These are phyloP conservation scores for Leptodermis oblonga DNA, from an alignment of 257 asterid genomes.

Conservation along the genomic window DNA sequence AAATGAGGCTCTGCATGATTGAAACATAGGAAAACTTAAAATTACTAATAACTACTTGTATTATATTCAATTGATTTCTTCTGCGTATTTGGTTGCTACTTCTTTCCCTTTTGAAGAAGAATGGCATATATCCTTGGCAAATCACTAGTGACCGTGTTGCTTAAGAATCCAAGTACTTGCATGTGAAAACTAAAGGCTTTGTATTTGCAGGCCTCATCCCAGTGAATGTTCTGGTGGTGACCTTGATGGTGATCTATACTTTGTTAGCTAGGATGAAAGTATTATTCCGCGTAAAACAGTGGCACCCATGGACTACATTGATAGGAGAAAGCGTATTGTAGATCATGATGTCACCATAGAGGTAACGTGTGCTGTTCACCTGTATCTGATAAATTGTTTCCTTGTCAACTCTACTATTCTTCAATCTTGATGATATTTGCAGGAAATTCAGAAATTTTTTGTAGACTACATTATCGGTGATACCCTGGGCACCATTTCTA, in stretches of 20 bases:
- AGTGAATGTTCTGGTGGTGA: too few species aligned
- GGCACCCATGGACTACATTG: slow-evolving; percentile 93
- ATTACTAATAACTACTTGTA: too few species aligned
- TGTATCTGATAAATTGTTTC: not conserved
- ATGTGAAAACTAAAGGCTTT: not conserved
- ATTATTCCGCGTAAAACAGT: slow-evolving; percentile 65
- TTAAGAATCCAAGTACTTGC: not conserved
- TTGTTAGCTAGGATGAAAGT: slow-evolving; percentile 80
- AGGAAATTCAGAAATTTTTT: slow-evolving; percentile 88
- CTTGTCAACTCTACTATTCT: not conserved
- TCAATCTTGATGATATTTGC: slow-evolving; percentile 21
- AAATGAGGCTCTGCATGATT: too few species aligned
- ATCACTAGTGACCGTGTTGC: not conserved
- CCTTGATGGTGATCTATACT: slow-evolving; percentile 93
- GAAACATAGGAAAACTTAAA: too few species aligned
- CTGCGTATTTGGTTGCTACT: too few species aligned
- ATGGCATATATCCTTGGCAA: not conserved
- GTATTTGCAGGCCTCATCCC: too few species aligned
- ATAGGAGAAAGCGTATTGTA: slow-evolving; percentile 72
- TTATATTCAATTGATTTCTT: too few species aligned
- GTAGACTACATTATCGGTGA: slow-evolving; percentile 87
- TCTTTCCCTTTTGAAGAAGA: not conserved
- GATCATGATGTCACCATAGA: slow-evolving; percentile 81
- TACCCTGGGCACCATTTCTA: slow-evolving; percentile 82
- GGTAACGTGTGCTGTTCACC: slow-evolving; percentile 36